Evolutionary conservation across 73 alveolate genomes (phyloP), one percentile per base, ranked within the genome.

Genomic region (Blepharisma japonicum): DNA sequence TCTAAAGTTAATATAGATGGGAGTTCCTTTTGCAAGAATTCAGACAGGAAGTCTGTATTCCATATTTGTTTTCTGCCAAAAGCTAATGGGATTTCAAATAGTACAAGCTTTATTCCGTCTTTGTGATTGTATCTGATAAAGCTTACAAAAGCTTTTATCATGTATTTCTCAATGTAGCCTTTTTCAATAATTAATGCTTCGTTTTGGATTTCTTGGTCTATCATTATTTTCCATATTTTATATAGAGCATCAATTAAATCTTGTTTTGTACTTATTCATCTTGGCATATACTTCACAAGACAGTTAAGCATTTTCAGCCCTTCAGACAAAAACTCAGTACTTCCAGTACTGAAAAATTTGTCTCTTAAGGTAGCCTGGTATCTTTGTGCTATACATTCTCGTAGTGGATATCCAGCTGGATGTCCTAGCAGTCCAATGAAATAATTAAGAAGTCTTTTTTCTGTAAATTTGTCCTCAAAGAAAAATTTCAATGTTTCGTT

Each of bases 61-160:
- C 74, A 61, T 8, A 61, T 61, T 8, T 61, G 14, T 61, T 61
- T 61, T 25, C 47, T 61, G n/a, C 74, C 74, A 61, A 14, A 61
- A 61, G 74, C 74, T 25, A 61, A 8, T 9, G 74, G 74, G 14
- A 61, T n/a, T 8, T 61, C 74, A 25, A 61, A 39, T 14, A 61
- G 74, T 1, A 61, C 4, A 0, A 2, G 18, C 11, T 14, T 18
- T 0, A 61, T 61, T 61, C 74, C 74, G 11, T 9, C 18, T 61
- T 61, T 61, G 23, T 61, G 74, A 5, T 61, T 61, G 48, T 18
- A 61, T 61, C 74, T 61, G 39, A 61, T 61, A 25, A 61, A 61
- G 46, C 74, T 61, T 1, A 61, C 23, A 61, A 61, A 61, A 3
- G 74, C 74, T 61, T 61, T 61, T 20, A 61, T 8, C 47, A 61